Conservation (phyloP, 805 yeast species). For the Cyberlindnera americana region DNA sequence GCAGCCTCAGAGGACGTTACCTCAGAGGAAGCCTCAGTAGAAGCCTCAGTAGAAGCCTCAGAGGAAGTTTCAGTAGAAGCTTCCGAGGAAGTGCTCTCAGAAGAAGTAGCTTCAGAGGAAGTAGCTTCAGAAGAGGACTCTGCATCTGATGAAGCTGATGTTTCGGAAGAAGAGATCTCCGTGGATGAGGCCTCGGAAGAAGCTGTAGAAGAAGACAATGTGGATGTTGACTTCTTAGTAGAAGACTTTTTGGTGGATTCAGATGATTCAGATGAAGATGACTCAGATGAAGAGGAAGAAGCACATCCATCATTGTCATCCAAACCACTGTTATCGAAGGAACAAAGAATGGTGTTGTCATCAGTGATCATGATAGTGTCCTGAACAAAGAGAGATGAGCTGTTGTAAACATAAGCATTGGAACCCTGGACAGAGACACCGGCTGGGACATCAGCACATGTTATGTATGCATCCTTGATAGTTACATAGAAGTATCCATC, state of each 20-base stretch:
- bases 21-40: conserved; percentile 1
- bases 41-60: no score
- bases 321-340: conserved; percentile 60
- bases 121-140: conserved; percentile 1
- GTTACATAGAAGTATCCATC: conserved; percentile 79
- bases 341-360: conserved; percentile 55
- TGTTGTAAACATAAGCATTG: conserved; percentile 52
- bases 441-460: conserved; percentile 70
- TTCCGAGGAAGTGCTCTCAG: conserved; percentile 1
- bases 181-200: no score
- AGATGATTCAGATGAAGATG: conserved; percentile 15
- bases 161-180: conserved; percentile 5
- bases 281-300: conserved; percentile 19
- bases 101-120: background rate
- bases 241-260: conserved; percentile 15
- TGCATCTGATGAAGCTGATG: conserved; percentile 8
- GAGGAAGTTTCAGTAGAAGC: no score
- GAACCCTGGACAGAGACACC: conserved; percentile 44
- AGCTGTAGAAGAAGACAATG: conserved; percentile 12
- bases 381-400: conserved; percentile 41
- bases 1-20: background rate
- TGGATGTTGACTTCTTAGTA: no score
- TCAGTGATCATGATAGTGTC: conserved; percentile 58
- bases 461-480: conserved; percentile 55
- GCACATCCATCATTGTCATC: conserved; percentile 40